Evolutionary conservation across 495 filamentous ascomycete species (phyloP).

Genomic region (Annulohypoxylon moriforme): DNA sequence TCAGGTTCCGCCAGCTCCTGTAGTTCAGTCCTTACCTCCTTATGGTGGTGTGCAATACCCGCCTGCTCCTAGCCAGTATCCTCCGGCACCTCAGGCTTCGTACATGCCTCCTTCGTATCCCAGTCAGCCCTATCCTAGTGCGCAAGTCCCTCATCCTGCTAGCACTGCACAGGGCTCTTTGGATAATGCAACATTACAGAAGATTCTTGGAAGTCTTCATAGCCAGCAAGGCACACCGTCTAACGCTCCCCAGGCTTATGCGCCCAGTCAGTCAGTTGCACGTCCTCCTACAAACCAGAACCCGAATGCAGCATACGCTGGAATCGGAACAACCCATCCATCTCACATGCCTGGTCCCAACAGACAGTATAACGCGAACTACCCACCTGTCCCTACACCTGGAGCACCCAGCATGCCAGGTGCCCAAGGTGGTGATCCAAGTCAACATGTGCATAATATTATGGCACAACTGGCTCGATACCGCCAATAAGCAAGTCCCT

Average conservation of each 20-base stretch:
- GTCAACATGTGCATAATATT: conserved; percentile 61
- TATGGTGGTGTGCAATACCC: conserved; percentile 37
- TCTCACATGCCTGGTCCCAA: conserved; percentile 36
- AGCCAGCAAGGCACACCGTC: conserved; percentile 53
- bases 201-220: conserved; percentile 73
- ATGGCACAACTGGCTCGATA: conserved; percentile 61
- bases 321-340: conserved; percentile 38
- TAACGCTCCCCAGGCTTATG: background rate
- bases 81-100: conserved; percentile 19
- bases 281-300: conserved; percentile 11
- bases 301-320: conserved; percentile 18
- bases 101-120: conserved; percentile 29
- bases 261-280: conserved; percentile 8
- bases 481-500: conserved; percentile 51
- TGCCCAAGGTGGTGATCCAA: conserved; percentile 43
- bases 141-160: conserved; percentile 9
- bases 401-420: conserved; percentile 12
- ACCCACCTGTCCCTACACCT: conserved; percentile 39
- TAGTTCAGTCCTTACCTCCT: conserved; percentile 37
- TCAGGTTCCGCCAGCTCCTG: background rate
- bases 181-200: conserved; percentile 77
- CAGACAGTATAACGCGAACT: conserved; percentile 34
- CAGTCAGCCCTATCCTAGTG: conserved; percentile 35
- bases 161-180: conserved; percentile 59
- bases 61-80: conserved; percentile 36